A percentile compares a stretch with the other conserved stretches of the same genome.
These are phyloP conservation scores for Pilaira anomala DNA, from an alignment of 192 early-diverging fungal species.

Conservation along the genomic window DNA sequence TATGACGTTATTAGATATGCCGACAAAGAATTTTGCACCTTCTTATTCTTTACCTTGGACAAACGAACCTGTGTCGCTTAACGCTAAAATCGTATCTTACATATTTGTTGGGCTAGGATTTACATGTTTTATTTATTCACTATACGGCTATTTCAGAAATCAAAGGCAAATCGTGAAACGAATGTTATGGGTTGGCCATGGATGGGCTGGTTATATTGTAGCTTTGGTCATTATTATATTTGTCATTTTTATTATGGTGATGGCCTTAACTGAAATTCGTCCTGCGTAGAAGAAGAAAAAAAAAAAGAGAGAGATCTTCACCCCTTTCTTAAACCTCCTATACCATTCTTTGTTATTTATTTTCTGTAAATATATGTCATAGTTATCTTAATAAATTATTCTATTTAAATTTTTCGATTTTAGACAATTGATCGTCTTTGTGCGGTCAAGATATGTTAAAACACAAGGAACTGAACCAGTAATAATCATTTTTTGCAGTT, in stretches of 20 bases:
- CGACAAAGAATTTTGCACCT: conserved; percentile 16
- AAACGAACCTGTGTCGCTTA: not conserved
- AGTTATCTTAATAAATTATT: no score
- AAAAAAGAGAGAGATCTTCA: no score
- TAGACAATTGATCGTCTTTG: no score
- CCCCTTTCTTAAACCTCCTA: no score
- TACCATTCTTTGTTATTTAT: no score
- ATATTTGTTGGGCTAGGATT: conserved; percentile 24
- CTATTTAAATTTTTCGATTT: no score
- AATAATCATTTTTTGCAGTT: no score
- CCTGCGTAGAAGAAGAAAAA: not conserved
- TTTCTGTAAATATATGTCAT: no score
- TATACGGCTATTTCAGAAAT: conserved; percentile 22
- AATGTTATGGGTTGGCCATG: conserved; percentile 22
- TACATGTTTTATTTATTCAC: conserved; percentile 12
- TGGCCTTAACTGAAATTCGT: conserved; percentile 17
- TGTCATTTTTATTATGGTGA: conserved; percentile 19
- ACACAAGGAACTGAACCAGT: no score
- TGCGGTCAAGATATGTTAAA: no score
- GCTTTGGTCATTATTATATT: conserved; percentile 15
- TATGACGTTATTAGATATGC: conserved; percentile 14
- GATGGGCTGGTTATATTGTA: conserved; percentile 20
- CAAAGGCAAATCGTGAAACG: conserved; percentile 24
- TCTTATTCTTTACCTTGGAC: conserved; percentile 19
- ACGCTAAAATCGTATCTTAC: conserved; percentile 17